Evolutionary conservation across 345 rosid genomes (phyloP).

Genomic region (Lepidium sativum): DNA sequence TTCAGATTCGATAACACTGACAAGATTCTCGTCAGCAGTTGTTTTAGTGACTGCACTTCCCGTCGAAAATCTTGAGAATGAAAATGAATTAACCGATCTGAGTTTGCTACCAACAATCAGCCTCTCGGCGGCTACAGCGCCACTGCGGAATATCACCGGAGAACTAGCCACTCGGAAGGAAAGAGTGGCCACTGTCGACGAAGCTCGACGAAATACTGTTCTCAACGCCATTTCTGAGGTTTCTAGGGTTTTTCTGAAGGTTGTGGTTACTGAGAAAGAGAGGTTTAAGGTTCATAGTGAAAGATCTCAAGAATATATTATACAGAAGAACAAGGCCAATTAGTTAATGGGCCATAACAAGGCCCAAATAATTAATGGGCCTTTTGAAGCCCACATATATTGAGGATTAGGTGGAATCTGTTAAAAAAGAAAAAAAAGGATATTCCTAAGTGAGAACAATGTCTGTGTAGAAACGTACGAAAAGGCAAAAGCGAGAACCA

Average conservation of each 20-base stretch:
- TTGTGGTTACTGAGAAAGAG: conserved; percentile 3
- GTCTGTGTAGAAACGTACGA: not conserved
- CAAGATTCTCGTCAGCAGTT: conserved; percentile 34
- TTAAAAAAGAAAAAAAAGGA: not conserved
- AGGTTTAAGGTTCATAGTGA: conserved; percentile 4
- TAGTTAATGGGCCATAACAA: not conserved
- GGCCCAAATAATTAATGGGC: not conserved
- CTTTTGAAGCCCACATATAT: rapidly evolving
- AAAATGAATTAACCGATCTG: not conserved
- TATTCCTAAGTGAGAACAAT: not conserved
- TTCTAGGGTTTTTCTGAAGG: conserved; percentile 11
- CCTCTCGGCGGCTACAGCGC: conserved; percentile 9
- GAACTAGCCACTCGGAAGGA: conserved; percentile 35
- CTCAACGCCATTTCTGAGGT: conserved; percentile 23
- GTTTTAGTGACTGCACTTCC: conserved; percentile 11
- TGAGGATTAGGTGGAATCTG: not conserved
- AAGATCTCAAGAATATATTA: not conserved
- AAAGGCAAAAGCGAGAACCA: not conserved
- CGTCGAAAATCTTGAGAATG: conserved; percentile 27
- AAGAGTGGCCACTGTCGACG: conserved; percentile 28
- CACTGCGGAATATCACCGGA: conserved; percentile 23
- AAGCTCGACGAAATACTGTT: conserved; percentile 39
- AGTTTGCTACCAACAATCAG: conserved; percentile 11
- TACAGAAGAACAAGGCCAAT: not conserved
- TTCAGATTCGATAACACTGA: conserved; percentile 39